Evolutionary conservation across 257 asterid genomes (phyloP), one percentile per base, ranked within the genome.

Genomic region (Solanum medicagineum): DNA sequence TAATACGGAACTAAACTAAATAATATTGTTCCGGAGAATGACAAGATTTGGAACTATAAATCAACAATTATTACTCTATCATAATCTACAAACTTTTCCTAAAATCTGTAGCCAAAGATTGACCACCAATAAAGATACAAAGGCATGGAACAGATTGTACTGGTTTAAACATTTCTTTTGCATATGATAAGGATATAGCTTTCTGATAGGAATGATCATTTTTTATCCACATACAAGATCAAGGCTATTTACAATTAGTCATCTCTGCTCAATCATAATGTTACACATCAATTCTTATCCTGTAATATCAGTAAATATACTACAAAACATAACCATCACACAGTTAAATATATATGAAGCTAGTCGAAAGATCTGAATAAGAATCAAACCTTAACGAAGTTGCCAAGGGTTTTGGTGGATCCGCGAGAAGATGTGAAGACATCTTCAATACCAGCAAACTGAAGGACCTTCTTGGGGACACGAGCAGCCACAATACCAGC

Each of bases 401-500:
- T 95, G 19, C 98, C 98, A 2, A 95, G 97, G 24, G 98, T 95
- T 89, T 95, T 95, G 68, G 98, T 95, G 9, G 98, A 95, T 7
- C 98, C 98, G 14, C 98, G 93, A 16, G 98, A 95, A 4, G 97
- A 90, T 4, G 98, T 95, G 79, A 92, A 95, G 1, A 95, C 98
- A 80, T 95, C 98, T 12, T 94, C 97, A 85, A 95, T 95, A 44
- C 98, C 98, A 53, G 98, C 98, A 51, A 95, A 95, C 90, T 95
- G 98, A 10, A 95, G 92, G 53, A 95, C 98, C 91, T 94, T 94
- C 89, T 95, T 95, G 0, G 98, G 98, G 62, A 95, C 98, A 56
- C 98, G 92, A 7, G 98, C 98, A 4, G 98, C 98, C 14, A 95
- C 98, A 65, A 95, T 95, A 1, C 98, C 98, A 3, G 98, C 93